phyloP scores from a whole-genome alignment of 2,329 filamentous ascomycete species.

The Penicillium sp. region DNA sequence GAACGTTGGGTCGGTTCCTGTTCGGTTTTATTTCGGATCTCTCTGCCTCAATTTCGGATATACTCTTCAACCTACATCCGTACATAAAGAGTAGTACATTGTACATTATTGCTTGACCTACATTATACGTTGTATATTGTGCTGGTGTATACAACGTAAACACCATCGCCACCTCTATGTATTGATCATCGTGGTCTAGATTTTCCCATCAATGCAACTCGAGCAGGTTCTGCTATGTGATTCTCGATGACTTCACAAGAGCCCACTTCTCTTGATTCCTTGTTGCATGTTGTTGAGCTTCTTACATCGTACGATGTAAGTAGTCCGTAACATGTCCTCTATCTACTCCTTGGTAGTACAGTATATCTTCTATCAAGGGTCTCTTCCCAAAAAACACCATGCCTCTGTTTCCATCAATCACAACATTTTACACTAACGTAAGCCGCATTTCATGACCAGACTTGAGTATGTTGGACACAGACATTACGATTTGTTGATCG shows the following conservation, averaged over 20 bases:
- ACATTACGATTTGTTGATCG: background rate
- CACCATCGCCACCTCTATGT: background rate
- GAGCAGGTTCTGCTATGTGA: background rate
- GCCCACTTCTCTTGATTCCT: background rate
- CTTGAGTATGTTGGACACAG: no score
- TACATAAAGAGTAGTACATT: no score
- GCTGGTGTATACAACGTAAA: no score
- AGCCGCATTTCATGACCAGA: background rate
- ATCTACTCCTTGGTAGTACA: no score
- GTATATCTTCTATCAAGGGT: background rate
- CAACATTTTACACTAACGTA: background rate
- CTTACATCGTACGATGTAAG: background rate
- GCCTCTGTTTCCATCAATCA: background rate
- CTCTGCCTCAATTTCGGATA: background rate
- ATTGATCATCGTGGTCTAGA: background rate
- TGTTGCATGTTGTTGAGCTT: background rate
- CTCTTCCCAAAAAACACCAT: no score
- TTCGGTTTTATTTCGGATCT: constrained; percentile 4
- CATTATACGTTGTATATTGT: background rate
- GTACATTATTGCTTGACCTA: background rate
- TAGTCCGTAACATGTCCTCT: background rate
- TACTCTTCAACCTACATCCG: no score
- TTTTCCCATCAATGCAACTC: background rate
- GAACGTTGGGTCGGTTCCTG: background rate
- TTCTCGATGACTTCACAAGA: background rate